phyloP scores from a whole-genome alignment of 2,329 filamentous ascomycete genomes.

The Tolypocladium tundrense region DNA sequence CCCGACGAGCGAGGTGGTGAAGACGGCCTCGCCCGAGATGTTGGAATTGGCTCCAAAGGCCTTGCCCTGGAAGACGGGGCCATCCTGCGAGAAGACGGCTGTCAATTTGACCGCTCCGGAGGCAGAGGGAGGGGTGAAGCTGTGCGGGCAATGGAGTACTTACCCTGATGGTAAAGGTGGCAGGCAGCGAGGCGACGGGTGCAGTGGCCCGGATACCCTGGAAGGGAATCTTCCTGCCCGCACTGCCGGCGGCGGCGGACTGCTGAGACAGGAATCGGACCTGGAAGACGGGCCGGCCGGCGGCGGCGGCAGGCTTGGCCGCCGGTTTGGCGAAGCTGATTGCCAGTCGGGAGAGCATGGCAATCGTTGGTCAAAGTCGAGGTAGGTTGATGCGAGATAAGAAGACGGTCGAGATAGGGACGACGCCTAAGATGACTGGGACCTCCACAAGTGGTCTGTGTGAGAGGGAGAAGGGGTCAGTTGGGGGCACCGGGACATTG shows the following conservation, averaged over 20 bases:
- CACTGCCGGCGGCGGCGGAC: conserved; percentile 52
- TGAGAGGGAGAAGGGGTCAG: conserved; percentile 6
- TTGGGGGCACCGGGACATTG: conserved; percentile 7
- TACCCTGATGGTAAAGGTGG: conserved; percentile 91
- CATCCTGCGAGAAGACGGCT: conserved; percentile 48
- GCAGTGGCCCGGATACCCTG: conserved; percentile 48
- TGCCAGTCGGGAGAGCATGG: conserved; percentile 52
- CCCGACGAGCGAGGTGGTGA: conserved; percentile 94
- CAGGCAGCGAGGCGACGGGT: conserved; percentile 47
- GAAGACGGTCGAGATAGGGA: conserved; percentile 10
- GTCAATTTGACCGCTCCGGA: neutral
- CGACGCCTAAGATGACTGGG: conserved; percentile 20
- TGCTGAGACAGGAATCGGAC: conserved; percentile 24
- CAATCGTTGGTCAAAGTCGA: conserved; percentile 13
- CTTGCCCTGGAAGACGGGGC: conserved; percentile 90
- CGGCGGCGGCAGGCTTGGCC: conserved; percentile 30
- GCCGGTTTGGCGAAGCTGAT: conserved; percentile 42
- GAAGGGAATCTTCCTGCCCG: conserved; percentile 56
- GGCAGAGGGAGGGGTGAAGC: neutral
- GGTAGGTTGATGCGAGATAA: conserved; percentile 2
- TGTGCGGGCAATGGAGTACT: conserved; percentile 15
- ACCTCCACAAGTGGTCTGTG: conserved; percentile 33
- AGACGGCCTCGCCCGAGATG: conserved; percentile 95
- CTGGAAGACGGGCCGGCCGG: conserved; percentile 28
- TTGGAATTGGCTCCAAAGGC: conserved; percentile 95